Evolutionary conservation across 2,329 filamentous ascomycete genomes (phyloP).

Genomic region (Calonectria multiphialidica): DNA sequence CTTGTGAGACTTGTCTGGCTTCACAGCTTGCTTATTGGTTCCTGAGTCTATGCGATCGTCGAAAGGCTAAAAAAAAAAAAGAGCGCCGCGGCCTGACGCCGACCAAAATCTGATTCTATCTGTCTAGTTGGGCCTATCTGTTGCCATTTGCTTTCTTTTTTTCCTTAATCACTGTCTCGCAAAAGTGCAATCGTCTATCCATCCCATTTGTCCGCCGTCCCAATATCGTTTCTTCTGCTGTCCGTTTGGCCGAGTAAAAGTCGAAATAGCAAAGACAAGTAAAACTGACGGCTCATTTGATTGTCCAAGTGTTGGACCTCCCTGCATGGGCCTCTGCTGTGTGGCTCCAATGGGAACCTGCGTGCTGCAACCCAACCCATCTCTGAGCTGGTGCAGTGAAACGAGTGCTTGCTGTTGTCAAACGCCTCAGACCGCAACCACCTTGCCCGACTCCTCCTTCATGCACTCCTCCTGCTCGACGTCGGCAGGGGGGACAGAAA

Average conservation of each 20-base stretch:
- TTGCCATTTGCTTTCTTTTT: slow-evolving; percentile 12
- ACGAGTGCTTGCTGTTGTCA: slow-evolving; percentile 13
- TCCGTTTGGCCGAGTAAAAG: slow-evolving; percentile 9
- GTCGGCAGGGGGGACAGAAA: slow-evolving; percentile 58
- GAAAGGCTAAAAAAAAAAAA: neutral
- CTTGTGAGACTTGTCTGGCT: slow-evolving; percentile 3
- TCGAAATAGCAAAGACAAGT: neutral
- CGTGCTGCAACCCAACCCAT: slow-evolving; percentile 1
- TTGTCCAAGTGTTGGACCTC: neutral
- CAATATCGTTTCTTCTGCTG: neutral
- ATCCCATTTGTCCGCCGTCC: neutral
- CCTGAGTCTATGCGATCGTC: slow-evolving; percentile 9
- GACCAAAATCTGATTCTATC: slow-evolving; percentile 1
- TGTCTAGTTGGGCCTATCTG: neutral
- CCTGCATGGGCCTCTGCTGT: slow-evolving; percentile 11
- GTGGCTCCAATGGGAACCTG: neutral
- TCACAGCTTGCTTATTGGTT: slow-evolving; percentile 16
- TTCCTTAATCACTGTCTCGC: neutral
- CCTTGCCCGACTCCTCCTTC: slow-evolving; percentile 45
- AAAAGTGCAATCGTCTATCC: neutral
- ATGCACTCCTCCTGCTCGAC: slow-evolving; percentile 59
- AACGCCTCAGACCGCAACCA: slow-evolving; percentile 28
- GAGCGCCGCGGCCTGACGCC: neutral
- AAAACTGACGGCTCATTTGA: neutral
- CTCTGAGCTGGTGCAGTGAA: slow-evolving; percentile 6